Conservation (phyloP, 192 early-diverging fungal genomes). For the Chytriomyces sp. region DNA sequence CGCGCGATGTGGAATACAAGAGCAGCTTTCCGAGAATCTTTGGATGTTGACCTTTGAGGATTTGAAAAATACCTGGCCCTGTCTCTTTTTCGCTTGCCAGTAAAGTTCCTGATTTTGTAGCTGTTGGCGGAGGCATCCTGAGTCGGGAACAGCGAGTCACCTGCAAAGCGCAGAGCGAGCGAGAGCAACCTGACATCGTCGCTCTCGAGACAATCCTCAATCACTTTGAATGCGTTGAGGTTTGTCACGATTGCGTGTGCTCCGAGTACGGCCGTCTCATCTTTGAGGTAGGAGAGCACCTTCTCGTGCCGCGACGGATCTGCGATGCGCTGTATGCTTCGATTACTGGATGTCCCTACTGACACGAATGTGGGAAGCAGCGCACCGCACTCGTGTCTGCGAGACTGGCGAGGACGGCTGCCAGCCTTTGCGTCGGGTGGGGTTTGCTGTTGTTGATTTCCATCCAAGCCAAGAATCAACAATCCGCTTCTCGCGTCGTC, state of each 20-base stretch:
- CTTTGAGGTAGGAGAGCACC: conserved; percentile 9
- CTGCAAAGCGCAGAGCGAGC: conserved; percentile 17
- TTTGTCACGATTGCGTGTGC: not conserved
- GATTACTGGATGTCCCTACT: no score
- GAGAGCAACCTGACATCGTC: not conserved
- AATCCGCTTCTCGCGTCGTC: no score
- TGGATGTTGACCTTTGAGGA: not conserved
- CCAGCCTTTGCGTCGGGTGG: no score
- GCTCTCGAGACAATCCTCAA: conserved; percentile 1
- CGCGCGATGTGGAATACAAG: not conserved
- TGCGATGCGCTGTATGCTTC: conserved; percentile 22
- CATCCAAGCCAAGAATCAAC: no score
- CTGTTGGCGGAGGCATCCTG: not conserved
- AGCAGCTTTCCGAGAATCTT: not conserved
- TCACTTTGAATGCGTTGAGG: not conserved
- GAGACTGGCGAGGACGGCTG: no score
- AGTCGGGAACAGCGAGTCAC: not conserved
- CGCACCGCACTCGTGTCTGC: no score
- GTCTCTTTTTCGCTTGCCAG: no score
- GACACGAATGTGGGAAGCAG: no score
- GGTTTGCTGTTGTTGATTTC: no score
- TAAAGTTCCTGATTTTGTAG: no score
- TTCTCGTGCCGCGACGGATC: conserved; percentile 28
- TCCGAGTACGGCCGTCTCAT: not conserved
- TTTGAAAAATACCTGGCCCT: not conserved